A percentile compares a stretch with the other conserved stretches of the same genome.
Evolutionary conservation across 352 stramenopile species (phyloP).

Genomic region (Halophytophthora batemanensis): DNA sequence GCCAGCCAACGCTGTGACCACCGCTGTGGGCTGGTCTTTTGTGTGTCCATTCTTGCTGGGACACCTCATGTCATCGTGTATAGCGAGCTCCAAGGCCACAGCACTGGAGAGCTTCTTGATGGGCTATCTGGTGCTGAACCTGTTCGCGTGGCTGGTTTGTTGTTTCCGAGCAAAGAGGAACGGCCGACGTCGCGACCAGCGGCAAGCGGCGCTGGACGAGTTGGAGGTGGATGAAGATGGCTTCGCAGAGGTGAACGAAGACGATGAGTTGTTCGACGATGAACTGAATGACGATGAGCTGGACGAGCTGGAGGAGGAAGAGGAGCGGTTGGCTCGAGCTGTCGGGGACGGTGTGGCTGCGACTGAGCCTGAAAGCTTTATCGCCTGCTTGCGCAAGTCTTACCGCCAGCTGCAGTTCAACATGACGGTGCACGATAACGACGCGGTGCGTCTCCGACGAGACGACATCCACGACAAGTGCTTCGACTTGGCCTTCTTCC

Average conservation of each 20-base stretch:
- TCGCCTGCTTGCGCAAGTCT: slow-evolving; percentile 51
- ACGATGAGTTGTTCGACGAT: slow-evolving; percentile 39
- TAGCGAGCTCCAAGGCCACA: slow-evolving; percentile 42
- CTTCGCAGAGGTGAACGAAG: slow-evolving; percentile 33
- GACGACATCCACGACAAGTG: slow-evolving; percentile 66
- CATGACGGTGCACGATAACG: slow-evolving; percentile 68
- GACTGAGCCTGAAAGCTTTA: slow-evolving; percentile 35
- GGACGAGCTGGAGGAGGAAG: slow-evolving; percentile 33
- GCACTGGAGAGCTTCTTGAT: slow-evolving; percentile 69
- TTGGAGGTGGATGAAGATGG: slow-evolving; percentile 33
- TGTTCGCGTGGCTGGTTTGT: slow-evolving; percentile 71
- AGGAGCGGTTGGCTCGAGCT: slow-evolving; percentile 11
- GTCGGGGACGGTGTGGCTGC: slow-evolving; percentile 6
- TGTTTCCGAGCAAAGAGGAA: slow-evolving; percentile 56
- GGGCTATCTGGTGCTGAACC: slow-evolving; percentile 74
- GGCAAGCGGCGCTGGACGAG: slow-evolving; percentile 31
- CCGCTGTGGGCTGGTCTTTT: slow-evolving; percentile 65
- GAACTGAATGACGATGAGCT: slow-evolving; percentile 31
- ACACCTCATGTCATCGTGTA: slow-evolving; percentile 50
- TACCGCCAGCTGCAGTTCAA: slow-evolving; percentile 75
- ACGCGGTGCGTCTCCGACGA: slow-evolving; percentile 48
- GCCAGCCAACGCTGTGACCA: slow-evolving; percentile 38
- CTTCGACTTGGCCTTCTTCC: slow-evolving; percentile 71
- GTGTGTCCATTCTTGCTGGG: slow-evolving; percentile 71
- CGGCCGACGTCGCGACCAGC: slow-evolving; percentile 34